Evolutionary conservation across 768 basidiomycete genomes (phyloP).

Genomic region (Boletus vinaceobasis): DNA sequence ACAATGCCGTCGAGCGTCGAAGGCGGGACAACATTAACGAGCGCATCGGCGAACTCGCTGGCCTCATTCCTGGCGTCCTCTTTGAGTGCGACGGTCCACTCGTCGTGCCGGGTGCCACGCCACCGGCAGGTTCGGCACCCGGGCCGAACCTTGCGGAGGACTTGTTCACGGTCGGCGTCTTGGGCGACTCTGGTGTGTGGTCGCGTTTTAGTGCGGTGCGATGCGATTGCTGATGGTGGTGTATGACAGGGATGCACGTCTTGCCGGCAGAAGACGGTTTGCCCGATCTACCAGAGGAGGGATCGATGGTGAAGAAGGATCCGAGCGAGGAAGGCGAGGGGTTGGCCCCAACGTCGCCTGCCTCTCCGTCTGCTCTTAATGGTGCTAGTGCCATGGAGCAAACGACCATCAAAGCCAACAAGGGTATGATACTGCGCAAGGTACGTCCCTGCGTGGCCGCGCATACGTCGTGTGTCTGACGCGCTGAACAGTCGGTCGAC

Average conservation of each 20-base stretch:
- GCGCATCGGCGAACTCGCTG: slow-evolving; percentile 87
- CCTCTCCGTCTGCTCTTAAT: slow-evolving; percentile 17
- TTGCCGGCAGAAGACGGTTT: slow-evolving; percentile 24
- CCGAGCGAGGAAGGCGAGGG: slow-evolving; percentile 30
- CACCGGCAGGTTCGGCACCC: slow-evolving; percentile 7
- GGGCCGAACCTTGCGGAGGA: slow-evolving; percentile 18
- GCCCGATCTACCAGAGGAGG: slow-evolving; percentile 30
- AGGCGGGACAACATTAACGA: slow-evolving; percentile 94
- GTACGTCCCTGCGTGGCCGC: slow-evolving; percentile 26
- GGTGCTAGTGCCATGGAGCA: slow-evolving; percentile 27
- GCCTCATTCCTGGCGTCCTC: slow-evolving; percentile 83
- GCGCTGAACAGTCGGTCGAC: slow-evolving; percentile 39
- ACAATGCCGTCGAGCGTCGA: slow-evolving; percentile 89
- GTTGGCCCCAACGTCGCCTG: slow-evolving; percentile 18
- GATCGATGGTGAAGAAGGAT: slow-evolving; percentile 24
- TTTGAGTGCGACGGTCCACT: slow-evolving; percentile 51
- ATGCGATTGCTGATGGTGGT: not conserved
- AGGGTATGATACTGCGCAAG: slow-evolving; percentile 90
- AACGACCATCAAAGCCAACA: slow-evolving; percentile 79
- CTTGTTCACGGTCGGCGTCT: slow-evolving; percentile 17
- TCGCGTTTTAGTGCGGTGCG: not conserved
- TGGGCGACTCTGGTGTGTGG: slow-evolving; percentile 22
- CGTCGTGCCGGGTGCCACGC: slow-evolving; percentile 12
- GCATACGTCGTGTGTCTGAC: slow-evolving; percentile 6
- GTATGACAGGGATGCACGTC: slow-evolving; percentile 21